Conservation (phyloP, 805 yeast genomes). For the Deakozyma indianensis region DNA sequence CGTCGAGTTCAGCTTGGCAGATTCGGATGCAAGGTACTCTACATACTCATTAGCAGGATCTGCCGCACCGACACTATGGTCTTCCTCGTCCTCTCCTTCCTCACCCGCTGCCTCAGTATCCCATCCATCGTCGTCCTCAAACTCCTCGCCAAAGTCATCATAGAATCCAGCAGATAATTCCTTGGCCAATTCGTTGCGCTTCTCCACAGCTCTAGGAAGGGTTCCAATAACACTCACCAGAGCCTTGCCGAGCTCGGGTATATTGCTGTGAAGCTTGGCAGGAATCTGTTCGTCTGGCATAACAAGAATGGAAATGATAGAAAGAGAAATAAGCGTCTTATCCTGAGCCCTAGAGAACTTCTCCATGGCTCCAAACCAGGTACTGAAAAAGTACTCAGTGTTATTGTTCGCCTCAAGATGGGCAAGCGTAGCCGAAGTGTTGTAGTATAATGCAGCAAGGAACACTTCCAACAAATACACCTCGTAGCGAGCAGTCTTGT, state of each 20-base stretch:
- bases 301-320: slow-evolving; percentile 39
- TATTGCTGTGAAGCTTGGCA: slow-evolving; percentile 18
- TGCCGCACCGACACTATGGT: slow-evolving; percentile 19
- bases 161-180: slow-evolving; percentile 27
- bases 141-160: slow-evolving; percentile 22
- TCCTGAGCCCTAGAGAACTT: slow-evolving; percentile 61
- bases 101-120: slow-evolving; percentile 20
- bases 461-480: slow-evolving; percentile 46
- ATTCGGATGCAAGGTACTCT: background rate
- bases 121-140: slow-evolving; percentile 23
- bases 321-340: slow-evolving; percentile 59
- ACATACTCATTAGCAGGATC: slow-evolving; percentile 18
- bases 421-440: slow-evolving; percentile 38
- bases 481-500: slow-evolving; percentile 25
- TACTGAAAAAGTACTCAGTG: slow-evolving; percentile 37
- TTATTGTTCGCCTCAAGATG: slow-evolving; percentile 32
- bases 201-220: slow-evolving; percentile 59
- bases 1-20: background rate
- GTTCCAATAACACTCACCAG: slow-evolving; percentile 39
- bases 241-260: slow-evolving; percentile 34
- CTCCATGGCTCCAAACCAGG: slow-evolving; percentile 51
- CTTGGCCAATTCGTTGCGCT: slow-evolving; percentile 48
- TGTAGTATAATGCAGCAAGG: slow-evolving; percentile 48
- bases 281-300: slow-evolving; percentile 21
- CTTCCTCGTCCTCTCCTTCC: slow-evolving; percentile 16